Conservation (phyloP, 805 yeast species). For the Metschnikowia continentalis region DNA sequence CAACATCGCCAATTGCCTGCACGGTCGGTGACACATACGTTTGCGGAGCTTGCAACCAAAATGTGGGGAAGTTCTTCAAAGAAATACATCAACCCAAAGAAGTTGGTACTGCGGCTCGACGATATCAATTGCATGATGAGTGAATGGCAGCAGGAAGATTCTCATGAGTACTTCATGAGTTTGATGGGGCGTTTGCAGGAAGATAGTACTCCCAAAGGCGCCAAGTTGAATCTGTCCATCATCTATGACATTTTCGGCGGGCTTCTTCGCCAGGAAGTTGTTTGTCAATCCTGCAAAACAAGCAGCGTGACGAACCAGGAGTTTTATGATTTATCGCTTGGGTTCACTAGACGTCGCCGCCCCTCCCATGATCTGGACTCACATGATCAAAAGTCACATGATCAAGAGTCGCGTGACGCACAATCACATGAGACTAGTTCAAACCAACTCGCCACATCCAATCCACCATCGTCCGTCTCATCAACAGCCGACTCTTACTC, state of each 20-base stretch:
- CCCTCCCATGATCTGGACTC: too few species aligned
- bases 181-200: slow-evolving; percentile 83
- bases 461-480: too few species aligned
- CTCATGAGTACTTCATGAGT: slow-evolving; percentile 96
- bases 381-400: too few species aligned
- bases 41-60: slow-evolving; percentile 64
- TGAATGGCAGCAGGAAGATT: slow-evolving; percentile 96
- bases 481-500: slow-evolving; percentile 37
- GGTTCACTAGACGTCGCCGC: slow-evolving; percentile 48
- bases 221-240: slow-evolving; percentile 72
- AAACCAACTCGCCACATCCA: background rate
- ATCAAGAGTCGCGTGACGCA: too few species aligned
- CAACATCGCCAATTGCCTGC: slow-evolving; percentile 42
- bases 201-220: slow-evolving; percentile 89
- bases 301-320: slow-evolving; percentile 87
- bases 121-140: slow-evolving; percentile 96
- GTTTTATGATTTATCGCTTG: slow-evolving; percentile 85
- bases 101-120: slow-evolving; percentile 62
- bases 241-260: slow-evolving; percentile 96
- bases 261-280: slow-evolving; percentile 73
- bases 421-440: too few species aligned
- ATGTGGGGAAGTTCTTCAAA: slow-evolving; percentile 50
- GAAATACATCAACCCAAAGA: slow-evolving; percentile 68
- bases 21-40: slow-evolving; percentile 57
- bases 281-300: slow-evolving; percentile 78